A percentile compares a stretch with the other conserved stretches of the same genome.
Evolutionary conservation across 768 basidiomycete species (phyloP).

Genomic region (Gymnopilus junonius): DNA sequence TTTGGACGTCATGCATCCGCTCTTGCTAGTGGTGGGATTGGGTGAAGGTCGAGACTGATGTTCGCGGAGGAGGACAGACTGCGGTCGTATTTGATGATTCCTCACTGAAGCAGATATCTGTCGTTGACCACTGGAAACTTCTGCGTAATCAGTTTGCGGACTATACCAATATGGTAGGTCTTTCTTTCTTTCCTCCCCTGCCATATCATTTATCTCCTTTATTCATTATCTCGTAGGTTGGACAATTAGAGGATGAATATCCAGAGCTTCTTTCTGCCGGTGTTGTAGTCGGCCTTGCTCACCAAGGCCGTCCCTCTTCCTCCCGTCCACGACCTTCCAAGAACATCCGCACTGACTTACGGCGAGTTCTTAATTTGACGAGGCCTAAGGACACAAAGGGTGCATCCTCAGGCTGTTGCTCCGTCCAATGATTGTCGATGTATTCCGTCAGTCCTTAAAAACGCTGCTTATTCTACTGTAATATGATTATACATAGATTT

Average conservation of each 20-base stretch:
- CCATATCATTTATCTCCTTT: neutral
- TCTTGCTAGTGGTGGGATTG: conserved; percentile 25
- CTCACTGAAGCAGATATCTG: conserved; percentile 9
- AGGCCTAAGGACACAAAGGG: neutral
- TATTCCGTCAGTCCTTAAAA: neutral
- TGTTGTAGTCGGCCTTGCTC: too few relatives aligned
- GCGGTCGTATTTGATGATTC: conserved; percentile 15
- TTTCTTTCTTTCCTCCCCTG: neutral
- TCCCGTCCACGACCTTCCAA: neutral
- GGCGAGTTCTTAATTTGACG: neutral
- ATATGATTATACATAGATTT: too few relatives aligned
- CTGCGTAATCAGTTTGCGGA: conserved; percentile 19
- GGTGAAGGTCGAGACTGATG: conserved; percentile 15
- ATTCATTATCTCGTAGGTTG: neutral
- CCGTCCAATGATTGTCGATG: neutral
- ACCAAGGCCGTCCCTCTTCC: neutral
- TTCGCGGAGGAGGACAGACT: neutral
- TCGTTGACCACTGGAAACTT: conserved; percentile 17
- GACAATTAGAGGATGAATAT: conserved; percentile 18
- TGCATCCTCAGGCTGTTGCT: neutral
- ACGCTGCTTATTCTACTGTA: too few relatives aligned
- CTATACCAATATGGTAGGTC: conserved; percentile 18
- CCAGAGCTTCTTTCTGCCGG: conserved; percentile 8
- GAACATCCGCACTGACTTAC: neutral
- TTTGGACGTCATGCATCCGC: conserved; percentile 15